These are phyloP conservation scores for Taiwanofungus camphoratus DNA, from an alignment of 1,284 basidiomycete genomes.

Conservation along the genomic window DNA sequence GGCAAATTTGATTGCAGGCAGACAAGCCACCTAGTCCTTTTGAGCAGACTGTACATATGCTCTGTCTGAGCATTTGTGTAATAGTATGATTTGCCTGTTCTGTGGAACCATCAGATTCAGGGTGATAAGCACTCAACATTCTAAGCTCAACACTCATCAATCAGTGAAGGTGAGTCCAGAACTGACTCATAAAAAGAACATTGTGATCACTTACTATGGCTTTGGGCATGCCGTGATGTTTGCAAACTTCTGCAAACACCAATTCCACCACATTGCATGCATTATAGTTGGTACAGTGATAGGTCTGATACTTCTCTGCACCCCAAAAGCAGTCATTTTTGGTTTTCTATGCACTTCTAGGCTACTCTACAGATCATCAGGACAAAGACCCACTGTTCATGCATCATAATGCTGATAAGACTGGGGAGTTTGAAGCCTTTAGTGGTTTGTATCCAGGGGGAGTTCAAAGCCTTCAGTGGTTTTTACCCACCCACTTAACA, in stretches of 20 bases:
- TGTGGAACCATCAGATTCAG: slow-evolving; percentile 35
- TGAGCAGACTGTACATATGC: slow-evolving; percentile 26
- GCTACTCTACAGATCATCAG: slow-evolving; percentile 15
- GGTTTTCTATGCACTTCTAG: slow-evolving; percentile 20
- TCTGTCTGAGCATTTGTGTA: slow-evolving; percentile 31
- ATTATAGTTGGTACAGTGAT: slow-evolving; percentile 24
- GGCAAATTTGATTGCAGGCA: slow-evolving; percentile 31
- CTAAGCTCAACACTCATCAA: slow-evolving; percentile 28
- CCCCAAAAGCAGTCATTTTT: slow-evolving; percentile 27
- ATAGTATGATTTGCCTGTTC: slow-evolving; percentile 34
- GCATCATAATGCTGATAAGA: too few species aligned
- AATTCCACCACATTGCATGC: slow-evolving; percentile 33
- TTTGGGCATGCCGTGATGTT: slow-evolving; percentile 34
- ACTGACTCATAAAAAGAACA: slow-evolving; percentile 32
- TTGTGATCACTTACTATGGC: slow-evolving; percentile 37
- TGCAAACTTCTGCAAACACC: slow-evolving; percentile 31
- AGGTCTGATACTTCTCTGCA: slow-evolving; percentile 23
- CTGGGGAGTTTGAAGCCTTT: too few species aligned
- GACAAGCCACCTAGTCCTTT: slow-evolving; percentile 30
- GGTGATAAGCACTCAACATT: slow-evolving; percentile 39
- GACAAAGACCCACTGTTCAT: too few species aligned
- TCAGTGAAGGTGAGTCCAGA: slow-evolving; percentile 34
- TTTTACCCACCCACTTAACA: too few species aligned
- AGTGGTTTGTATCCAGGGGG: too few species aligned
- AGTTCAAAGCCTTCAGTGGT: too few species aligned